Evolutionary conservation across 345 rosid species (phyloP).

Genomic region (Murraya koenigii): DNA sequence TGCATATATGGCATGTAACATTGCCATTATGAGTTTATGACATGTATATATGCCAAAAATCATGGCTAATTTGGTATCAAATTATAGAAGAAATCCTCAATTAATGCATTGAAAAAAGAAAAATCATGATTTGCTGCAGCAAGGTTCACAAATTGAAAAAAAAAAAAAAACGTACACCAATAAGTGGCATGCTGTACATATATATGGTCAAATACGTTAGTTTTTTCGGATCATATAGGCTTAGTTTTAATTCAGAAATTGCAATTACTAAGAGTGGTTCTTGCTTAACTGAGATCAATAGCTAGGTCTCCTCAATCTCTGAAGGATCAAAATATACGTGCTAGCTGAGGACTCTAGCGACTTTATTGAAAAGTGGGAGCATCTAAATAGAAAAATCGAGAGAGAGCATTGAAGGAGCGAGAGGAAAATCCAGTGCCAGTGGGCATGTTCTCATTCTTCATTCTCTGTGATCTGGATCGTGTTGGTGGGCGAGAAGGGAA

Average conservation of each 20-base stretch:
- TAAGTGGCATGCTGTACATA: no score
- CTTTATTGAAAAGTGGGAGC: slow-evolving; percentile 18
- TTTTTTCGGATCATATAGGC: no score
- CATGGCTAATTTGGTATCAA: no score
- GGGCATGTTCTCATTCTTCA: slow-evolving; percentile 26
- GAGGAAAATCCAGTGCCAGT: slow-evolving; percentile 20
- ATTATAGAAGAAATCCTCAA: no score
- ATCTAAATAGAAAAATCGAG: slow-evolving; percentile 5
- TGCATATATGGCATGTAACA: no score
- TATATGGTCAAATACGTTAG: no score
- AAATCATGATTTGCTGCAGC: no score
- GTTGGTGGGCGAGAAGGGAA: neutral
- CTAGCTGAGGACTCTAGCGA: neutral
- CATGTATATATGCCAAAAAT: no score
- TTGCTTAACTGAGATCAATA: neutral
- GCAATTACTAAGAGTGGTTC: neutral
- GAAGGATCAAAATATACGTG: slow-evolving; percentile 16
- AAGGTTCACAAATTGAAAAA: no score
- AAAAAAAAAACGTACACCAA: no score
- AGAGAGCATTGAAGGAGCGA: neutral
- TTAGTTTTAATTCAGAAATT: neutral
- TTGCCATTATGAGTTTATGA: no score
- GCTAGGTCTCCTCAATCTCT: slow-evolving; percentile 21
- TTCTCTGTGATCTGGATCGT: neutral
- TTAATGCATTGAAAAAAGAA: no score